These are phyloP conservation scores for Talaromyces rugulosus DNA, from an alignment of 2,329 filamentous ascomycete species.

Conservation along the genomic window DNA sequence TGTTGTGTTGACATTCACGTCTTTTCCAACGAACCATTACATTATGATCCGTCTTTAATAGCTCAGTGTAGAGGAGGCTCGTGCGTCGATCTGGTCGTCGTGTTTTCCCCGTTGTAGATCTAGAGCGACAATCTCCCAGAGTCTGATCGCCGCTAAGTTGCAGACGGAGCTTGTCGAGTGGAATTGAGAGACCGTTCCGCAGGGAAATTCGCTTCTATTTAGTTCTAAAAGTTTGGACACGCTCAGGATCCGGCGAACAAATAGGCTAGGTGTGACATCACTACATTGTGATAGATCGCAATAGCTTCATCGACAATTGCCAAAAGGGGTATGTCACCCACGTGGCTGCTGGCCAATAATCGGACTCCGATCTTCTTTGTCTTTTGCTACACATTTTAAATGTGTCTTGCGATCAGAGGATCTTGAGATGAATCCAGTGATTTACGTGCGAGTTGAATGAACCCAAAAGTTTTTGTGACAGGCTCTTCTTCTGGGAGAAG, in stretches of 20 bases:
- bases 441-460: too few relatives aligned
- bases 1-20: too few relatives aligned
- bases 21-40: background rate
- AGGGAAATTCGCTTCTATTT: too few relatives aligned
- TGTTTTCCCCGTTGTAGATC: background rate
- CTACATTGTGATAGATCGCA: background rate
- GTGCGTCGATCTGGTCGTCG: background rate
- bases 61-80: background rate
- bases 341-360: background rate
- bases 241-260: too few relatives aligned
- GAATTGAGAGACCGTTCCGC: too few relatives aligned
- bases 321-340: background rate
- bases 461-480: too few relatives aligned
- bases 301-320: background rate
- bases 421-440: background rate
- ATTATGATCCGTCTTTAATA: background rate
- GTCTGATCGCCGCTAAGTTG: too few relatives aligned
- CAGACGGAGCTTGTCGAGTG: too few relatives aligned
- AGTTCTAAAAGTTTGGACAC: too few relatives aligned
- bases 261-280: background rate
- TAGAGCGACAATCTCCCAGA: too few relatives aligned
- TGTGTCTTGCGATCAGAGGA: background rate
- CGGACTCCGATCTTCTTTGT: background rate
- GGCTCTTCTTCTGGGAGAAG: too few relatives aligned
- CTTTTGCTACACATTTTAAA: background rate